phyloP scores from a whole-genome alignment of 805 yeast species.

The Starmerella sirachaensis region DNA sequence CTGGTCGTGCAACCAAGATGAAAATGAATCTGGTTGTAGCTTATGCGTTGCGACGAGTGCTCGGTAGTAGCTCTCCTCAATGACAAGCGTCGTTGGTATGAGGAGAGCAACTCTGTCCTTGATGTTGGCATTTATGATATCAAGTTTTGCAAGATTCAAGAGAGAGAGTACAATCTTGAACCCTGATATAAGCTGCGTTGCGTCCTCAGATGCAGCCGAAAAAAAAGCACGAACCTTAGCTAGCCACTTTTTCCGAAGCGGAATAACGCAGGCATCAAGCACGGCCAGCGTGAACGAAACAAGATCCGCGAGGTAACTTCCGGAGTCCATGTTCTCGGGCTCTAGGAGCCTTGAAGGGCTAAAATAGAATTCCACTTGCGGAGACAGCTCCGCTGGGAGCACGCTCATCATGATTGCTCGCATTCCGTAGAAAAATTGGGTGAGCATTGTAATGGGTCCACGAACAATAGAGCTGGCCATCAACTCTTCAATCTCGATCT shows the following conservation, averaged over 20 bases:
- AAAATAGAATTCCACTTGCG: slow-evolving; percentile 54
- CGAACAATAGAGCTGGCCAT: slow-evolving; percentile 35
- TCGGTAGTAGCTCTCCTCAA: slow-evolving; percentile 68
- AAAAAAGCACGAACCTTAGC: slow-evolving; percentile 62
- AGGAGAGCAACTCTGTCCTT: slow-evolving; percentile 72
- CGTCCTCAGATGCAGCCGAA: slow-evolving; percentile 33
- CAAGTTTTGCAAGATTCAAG: slow-evolving; percentile 87
- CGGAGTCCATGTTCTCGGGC: slow-evolving; percentile 44
- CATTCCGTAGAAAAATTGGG: slow-evolving; percentile 63
- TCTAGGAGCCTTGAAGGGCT: slow-evolving; percentile 68
- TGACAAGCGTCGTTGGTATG: slow-evolving; percentile 75
- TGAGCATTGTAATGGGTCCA: slow-evolving; percentile 35
- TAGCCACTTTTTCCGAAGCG: slow-evolving; percentile 87
- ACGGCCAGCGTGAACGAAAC: slow-evolving; percentile 40
- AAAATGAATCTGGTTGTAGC: not conserved
- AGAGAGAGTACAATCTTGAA: slow-evolving; percentile 66
- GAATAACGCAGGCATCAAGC: slow-evolving; percentile 85
- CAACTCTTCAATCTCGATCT: slow-evolving; percentile 77
- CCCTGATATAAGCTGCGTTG: slow-evolving; percentile 56
- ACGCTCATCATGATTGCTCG: slow-evolving; percentile 62
- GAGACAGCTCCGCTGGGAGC: slow-evolving; percentile 65
- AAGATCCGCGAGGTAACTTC: slow-evolving; percentile 30
- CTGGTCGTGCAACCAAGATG: slow-evolving; percentile 2
- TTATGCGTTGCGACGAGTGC: not conserved
- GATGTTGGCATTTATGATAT: slow-evolving; percentile 90